These are phyloP conservation scores for Achaetomiella virescens DNA, from an alignment of 495 filamentous ascomycete genomes.

Conservation along the genomic window DNA sequence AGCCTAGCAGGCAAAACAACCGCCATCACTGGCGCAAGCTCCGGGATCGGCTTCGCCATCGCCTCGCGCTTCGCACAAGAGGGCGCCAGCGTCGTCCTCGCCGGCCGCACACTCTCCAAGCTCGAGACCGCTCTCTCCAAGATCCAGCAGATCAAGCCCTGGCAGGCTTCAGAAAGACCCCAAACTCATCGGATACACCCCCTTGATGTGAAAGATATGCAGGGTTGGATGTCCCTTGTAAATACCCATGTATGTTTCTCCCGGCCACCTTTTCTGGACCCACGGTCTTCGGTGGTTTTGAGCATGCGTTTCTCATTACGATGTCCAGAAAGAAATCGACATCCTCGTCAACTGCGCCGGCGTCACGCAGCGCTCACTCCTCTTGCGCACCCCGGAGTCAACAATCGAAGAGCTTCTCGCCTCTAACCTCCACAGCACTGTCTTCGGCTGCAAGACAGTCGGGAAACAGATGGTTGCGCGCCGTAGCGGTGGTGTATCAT, in stretches of 20 bases:
- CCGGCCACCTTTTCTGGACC: no score
- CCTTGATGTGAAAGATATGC: constrained; percentile 21
- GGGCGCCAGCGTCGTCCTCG: constrained; percentile 52
- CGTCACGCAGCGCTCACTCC: constrained; percentile 52
- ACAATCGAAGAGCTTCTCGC: constrained; percentile 47
- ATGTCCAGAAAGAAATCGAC: constrained; percentile 37
- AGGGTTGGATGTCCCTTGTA: constrained; percentile 19
- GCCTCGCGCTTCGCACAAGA: constrained; percentile 59
- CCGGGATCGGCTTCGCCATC: constrained; percentile 47
- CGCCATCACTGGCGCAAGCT: constrained; percentile 35
- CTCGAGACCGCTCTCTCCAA: constrained; percentile 29
- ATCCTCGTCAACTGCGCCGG: constrained; percentile 76
- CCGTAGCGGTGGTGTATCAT: constrained; percentile 53
- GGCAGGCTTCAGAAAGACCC: constrained; percentile 11
- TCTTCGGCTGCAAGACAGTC: constrained; percentile 55
- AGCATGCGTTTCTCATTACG: no score
- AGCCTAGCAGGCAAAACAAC: constrained; percentile 31
- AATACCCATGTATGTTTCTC: neutral
- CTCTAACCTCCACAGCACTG: constrained; percentile 69
- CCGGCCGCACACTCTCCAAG: constrained; percentile 40
- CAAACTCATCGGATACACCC: constrained; percentile 10
- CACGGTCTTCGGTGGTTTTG: no score
- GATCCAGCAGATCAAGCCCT: neutral
- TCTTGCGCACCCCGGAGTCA: constrained; percentile 39
- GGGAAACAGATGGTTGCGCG: constrained; percentile 41